Evolutionary conservation across 2,329 filamentous ascomycete genomes (phyloP), one percentile per base, ranked within the genome.

Genomic region (Ophiocordyceps camponoti-rufipedis): DNA sequence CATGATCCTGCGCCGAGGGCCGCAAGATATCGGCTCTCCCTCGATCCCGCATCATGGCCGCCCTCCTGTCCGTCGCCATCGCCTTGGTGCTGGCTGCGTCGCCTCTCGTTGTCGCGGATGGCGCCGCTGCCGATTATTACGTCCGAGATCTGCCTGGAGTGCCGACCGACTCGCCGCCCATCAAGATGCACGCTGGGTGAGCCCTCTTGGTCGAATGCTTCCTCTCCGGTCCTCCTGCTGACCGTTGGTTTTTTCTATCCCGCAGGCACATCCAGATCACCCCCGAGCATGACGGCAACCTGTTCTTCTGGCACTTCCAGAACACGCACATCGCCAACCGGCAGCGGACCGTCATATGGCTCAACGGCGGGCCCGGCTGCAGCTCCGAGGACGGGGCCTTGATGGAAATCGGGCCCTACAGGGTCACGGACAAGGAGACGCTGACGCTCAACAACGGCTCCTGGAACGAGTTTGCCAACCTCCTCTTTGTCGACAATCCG

Each of bases 251-350:
- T 19, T 19, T 19, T 19, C n/a, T 40, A n/a, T 23, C 3, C 16
- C 47, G 7, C 59, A 94, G 87, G 46, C 91, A 98, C 67, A 82
- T 98, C 61, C 88, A 96, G 65, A 74, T 98, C 56, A 83, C 80
- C 32, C 75, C 82, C 18, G 80, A 86, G 52, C 75, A 82, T 60
- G 86, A 96, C 59, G 89, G 86, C 54, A 94, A 96, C 62, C 67
- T 98, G 16, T 98, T 96, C 71, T 98, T 98, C 70, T 98, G 91
- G 91, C 85, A 95, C 58, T 95, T 85, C 60, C 79, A 94, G 60
- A 96, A 96, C 60, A 76, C 85, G 53, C 91, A 98, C 62, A 94
- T 98, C 53, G 89, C 87, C 47, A 85, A 96, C 59, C 78, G 75
- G 54, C 85, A 91, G 61, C 78, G 91, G 47, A 94, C 88, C 3